A percentile compares a stretch with the other conserved stretches of the same genome.
Conservation (phyloP, 352 stramenopile species). For the Pythium pyrilobum region DNA sequence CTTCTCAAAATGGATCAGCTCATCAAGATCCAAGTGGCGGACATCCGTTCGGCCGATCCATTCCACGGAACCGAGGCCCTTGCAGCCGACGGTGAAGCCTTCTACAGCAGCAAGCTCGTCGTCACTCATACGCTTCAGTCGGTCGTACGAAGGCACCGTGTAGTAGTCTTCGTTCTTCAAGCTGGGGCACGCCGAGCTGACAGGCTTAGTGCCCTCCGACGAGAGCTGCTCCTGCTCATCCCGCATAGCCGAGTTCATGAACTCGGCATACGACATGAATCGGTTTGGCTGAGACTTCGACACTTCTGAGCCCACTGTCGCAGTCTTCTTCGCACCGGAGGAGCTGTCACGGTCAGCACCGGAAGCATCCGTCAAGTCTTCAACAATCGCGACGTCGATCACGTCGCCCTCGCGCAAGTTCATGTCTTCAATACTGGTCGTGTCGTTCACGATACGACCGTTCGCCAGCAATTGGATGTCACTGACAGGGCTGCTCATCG, state of each 20-base stretch:
- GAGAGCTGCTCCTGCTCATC: constrained; percentile 31
- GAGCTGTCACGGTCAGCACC: background rate
- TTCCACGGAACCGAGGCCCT: constrained; percentile 68
- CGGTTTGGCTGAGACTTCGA: constrained; percentile 21
- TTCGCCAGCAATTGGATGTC: constrained; percentile 63
- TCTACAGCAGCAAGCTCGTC: constrained; percentile 63
- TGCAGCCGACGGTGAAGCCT: constrained; percentile 74
- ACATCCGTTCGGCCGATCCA: constrained; percentile 82
- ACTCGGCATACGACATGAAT: constrained; percentile 82
- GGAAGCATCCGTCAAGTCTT: constrained; percentile 21
- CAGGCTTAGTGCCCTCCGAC: constrained; percentile 21
- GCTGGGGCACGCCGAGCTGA: constrained; percentile 45
- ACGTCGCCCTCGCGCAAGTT: constrained; percentile 58
- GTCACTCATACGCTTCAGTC: constrained; percentile 67
- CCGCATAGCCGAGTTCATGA: constrained; percentile 55
- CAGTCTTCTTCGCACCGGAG: background rate
- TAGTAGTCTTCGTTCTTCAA: constrained; percentile 79
- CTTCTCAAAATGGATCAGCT: constrained; percentile 76
- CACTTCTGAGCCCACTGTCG: background rate
- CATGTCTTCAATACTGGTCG: constrained; percentile 36
- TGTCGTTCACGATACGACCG: constrained; percentile 51
- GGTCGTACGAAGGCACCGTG: constrained; percentile 64
- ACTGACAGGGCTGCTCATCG: constrained; percentile 31
- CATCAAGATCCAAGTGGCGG: constrained; percentile 70
- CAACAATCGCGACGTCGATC: constrained; percentile 66